Conservation (phyloP, 352 stramenopile genomes). For the Pythium oligandrum region DNA sequence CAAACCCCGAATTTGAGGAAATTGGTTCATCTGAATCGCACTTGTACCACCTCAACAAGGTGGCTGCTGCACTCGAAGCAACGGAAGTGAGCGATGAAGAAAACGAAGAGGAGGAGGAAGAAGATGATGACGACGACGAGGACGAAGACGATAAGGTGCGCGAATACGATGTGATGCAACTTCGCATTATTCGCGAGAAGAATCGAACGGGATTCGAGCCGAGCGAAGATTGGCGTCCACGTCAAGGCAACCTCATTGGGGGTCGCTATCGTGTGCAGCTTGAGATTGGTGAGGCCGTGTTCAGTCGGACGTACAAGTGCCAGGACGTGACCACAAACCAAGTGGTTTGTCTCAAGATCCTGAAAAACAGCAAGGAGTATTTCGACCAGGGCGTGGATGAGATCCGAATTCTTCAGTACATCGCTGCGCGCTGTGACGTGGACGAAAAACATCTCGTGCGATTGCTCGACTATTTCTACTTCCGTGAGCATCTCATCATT, state of each 20-base stretch:
- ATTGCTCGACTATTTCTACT: slow-evolving; percentile 95
- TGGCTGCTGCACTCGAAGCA: too few relatives aligned
- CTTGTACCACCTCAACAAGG: too few relatives aligned
- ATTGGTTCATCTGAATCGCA: too few relatives aligned
- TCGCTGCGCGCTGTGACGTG: slow-evolving; percentile 72
- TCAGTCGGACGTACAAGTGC: slow-evolving; percentile 82
- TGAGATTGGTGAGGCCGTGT: slow-evolving; percentile 80
- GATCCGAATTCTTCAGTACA: slow-evolving; percentile 71
- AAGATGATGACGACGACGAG: slow-evolving; percentile 8
- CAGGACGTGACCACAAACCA: slow-evolving; percentile 54
- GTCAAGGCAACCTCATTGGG: slow-evolving; percentile 47
- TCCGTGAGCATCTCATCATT: slow-evolving; percentile 94
- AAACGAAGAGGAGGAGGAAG: slow-evolving; percentile 9
- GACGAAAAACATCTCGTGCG: slow-evolving; percentile 92
- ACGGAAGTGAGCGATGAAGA: slow-evolving; percentile 35
- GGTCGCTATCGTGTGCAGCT: slow-evolving; percentile 58
- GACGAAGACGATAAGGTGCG: slow-evolving; percentile 36
- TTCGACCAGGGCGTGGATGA: slow-evolving; percentile 95
- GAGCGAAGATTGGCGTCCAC: slow-evolving; percentile 68
- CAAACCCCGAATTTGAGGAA: too few relatives aligned
- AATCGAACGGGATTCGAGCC: slow-evolving; percentile 79
- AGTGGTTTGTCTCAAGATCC: slow-evolving; percentile 96
- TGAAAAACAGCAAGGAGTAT: slow-evolving; percentile 99
- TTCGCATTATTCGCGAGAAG: slow-evolving; percentile 72
- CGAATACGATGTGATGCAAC: slow-evolving; percentile 61